Conservation (phyloP, 352 stramenopile genomes). For the Globisporangium solare region DNA sequence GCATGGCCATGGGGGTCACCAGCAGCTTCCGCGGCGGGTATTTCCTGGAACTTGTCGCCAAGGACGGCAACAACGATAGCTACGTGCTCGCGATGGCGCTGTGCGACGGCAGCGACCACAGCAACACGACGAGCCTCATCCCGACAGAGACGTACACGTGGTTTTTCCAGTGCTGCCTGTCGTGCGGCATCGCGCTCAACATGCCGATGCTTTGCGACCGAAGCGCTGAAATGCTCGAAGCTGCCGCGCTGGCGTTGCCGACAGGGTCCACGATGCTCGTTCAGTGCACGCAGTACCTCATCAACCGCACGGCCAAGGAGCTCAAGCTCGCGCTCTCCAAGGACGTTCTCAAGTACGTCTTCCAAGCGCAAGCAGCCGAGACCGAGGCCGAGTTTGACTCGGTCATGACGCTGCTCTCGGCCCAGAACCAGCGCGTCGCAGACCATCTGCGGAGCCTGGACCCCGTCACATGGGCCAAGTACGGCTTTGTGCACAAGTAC, state of each 20-base stretch:
- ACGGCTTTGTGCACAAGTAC: constrained; percentile 33
- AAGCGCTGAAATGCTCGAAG: constrained; percentile 17
- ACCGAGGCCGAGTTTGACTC: constrained; percentile 32
- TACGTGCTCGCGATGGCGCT: constrained; percentile 33
- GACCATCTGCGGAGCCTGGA: constrained; percentile 23
- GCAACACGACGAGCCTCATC: too few species aligned
- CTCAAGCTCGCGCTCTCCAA: constrained; percentile 19
- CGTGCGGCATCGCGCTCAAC: constrained; percentile 26
- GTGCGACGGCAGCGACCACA: constrained; percentile 28
- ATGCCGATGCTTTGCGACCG: constrained; percentile 40
- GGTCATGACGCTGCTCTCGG: constrained; percentile 16
- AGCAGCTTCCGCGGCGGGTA: constrained; percentile 8
- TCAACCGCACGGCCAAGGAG: constrained; percentile 21
- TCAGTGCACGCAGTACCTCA: constrained; percentile 33
- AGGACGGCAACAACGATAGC: constrained; percentile 42
- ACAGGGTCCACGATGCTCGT: constrained; percentile 30
- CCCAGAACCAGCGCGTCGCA: constrained; percentile 17
- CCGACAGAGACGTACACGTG: constrained; percentile 28
- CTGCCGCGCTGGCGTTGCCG: constrained; percentile 22
- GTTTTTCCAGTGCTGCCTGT: constrained; percentile 43
- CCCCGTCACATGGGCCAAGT: constrained; percentile 29
- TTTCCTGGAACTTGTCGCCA: constrained; percentile 33
- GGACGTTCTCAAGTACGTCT: constrained; percentile 23
- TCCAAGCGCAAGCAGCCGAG: constrained; percentile 26
- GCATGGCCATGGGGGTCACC: constrained; percentile 15